Percentiles rank a stretch among this genome's conserved stretches.
Evolutionary conservation across 257 asterid species (phyloP).

Genomic region (Ocimum tenuiflorum): DNA sequence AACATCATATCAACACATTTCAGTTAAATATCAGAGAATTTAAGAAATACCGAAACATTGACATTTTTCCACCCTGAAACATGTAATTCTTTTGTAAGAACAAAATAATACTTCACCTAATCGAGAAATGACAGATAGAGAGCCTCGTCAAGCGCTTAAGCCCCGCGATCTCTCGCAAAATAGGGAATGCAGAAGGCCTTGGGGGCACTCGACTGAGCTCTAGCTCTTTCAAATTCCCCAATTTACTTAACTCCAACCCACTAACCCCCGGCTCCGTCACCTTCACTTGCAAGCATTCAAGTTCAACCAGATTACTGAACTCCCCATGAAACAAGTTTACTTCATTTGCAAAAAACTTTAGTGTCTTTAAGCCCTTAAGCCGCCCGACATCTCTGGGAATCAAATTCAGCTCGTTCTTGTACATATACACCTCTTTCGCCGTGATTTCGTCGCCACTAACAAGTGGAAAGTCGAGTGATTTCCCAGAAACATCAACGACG

Average conservation of each 20-base stretch:
- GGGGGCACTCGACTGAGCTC: constrained; percentile 73
- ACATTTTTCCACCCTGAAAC: too few relatives aligned
- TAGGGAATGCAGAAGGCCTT: constrained; percentile 61
- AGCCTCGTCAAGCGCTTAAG: constrained; percentile 74
- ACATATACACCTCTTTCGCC: constrained; percentile 57
- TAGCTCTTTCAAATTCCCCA: constrained; percentile 73
- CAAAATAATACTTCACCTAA: constrained; percentile 39
- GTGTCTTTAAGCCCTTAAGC: constrained; percentile 50
- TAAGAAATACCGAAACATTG: too few relatives aligned
- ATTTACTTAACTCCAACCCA: constrained; percentile 63
- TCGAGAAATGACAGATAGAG: constrained; percentile 82
- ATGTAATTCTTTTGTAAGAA: neutral
- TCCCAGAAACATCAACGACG: constrained; percentile 59
- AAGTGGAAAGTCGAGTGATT: constrained; percentile 48
- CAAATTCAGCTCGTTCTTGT: constrained; percentile 71
- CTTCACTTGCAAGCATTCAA: constrained; percentile 75
- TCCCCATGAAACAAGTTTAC: constrained; percentile 72
- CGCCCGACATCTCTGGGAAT: constrained; percentile 54
- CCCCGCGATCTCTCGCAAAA: constrained; percentile 63
- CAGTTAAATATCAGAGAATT: too few relatives aligned
- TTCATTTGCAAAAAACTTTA: constrained; percentile 76
- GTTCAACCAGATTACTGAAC: constrained; percentile 50
- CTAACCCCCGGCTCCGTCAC: constrained; percentile 53
- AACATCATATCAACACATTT: too few relatives aligned
- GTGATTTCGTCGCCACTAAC: constrained; percentile 27